phyloP scores from a whole-genome alignment of 495 filamentous ascomycete genomes.

The Penicillium ochrochloron region DNA sequence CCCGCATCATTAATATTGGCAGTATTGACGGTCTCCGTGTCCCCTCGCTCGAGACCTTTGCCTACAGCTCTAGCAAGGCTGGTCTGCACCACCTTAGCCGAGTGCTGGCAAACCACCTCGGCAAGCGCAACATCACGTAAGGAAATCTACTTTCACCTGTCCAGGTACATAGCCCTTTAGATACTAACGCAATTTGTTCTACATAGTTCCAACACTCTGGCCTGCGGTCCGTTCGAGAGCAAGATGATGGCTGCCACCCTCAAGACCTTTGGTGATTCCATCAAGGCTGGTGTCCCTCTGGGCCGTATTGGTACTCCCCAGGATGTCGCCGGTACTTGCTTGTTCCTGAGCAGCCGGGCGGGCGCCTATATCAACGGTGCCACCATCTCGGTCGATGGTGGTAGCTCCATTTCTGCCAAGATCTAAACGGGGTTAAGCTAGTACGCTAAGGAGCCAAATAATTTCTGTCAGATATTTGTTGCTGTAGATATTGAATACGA shows the following conservation, averaged over 20 bases:
- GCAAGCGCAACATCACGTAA: slow-evolving; percentile 70
- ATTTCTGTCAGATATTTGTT: slow-evolving; percentile 13
- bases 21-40: slow-evolving; percentile 71
- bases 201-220: slow-evolving; percentile 64
- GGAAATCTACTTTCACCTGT: neutral
- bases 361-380: slow-evolving; percentile 79
- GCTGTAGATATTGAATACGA: slow-evolving; percentile 1
- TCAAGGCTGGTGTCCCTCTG: slow-evolving; percentile 68
- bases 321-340: slow-evolving; percentile 76
- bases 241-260: slow-evolving; percentile 84
- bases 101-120: slow-evolving; percentile 73
- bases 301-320: slow-evolving; percentile 70
- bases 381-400: slow-evolving; percentile 75
- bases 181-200: slow-evolving; percentile 11
- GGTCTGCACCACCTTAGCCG: slow-evolving; percentile 73
- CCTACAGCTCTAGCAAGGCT: slow-evolving; percentile 75
- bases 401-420: slow-evolving; percentile 58
- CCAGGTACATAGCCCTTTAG: too few relatives aligned
- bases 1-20: slow-evolving; percentile 77
- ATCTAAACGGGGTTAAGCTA: slow-evolving; percentile 42
- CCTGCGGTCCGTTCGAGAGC: slow-evolving; percentile 79
- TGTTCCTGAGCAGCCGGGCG: slow-evolving; percentile 73
- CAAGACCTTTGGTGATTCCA: slow-evolving; percentile 60
- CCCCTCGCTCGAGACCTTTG: slow-evolving; percentile 72
- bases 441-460: neutral